Evolutionary conservation across 2,329 filamentous ascomycete genomes (phyloP), one percentile per base, ranked within the genome.

Genomic region (Elsinoe batatas): DNA sequence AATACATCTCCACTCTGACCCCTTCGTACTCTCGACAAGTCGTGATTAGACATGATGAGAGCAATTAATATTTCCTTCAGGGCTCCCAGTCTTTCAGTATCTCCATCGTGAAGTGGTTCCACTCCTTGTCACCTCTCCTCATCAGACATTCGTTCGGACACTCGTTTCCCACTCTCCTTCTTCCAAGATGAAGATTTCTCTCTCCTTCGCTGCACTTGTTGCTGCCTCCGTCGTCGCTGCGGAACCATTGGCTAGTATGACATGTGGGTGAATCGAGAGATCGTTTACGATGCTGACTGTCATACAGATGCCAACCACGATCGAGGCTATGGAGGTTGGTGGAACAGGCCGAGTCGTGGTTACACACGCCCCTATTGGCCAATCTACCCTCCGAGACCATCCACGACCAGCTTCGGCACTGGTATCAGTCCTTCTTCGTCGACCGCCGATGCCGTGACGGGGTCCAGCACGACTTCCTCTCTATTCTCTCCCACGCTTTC

Each of bases 331-430:
- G 47, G 32, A 8, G 15, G 33, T 8, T 51, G 33, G 47, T 38
- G 32, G 47, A 8, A 22, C 5, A 26, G 18, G 33, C 17, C 13
- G 6, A 22, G 17, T 44, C 40, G 20, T 26, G 47, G 15, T 5
- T 26, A 51, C 18, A 51, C 47, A 2, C 44, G 44, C 4, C 44
- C 32, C 2, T 51, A 51, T 33, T 51, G 47, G 47, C 47, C 47
- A 12, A 11, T 35, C 47, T 38, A 36, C 17, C 47, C 47, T 22
- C 17, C 32, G 5, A 18, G 32, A 20, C 38, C 32, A 13, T 51
- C 47, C 10, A 37, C 47, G 8, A 11, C 26, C n/a, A 38, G 32
- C 35, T 35, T 20, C 7, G 47, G 47, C 6, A 51, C 32, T 37
- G 26, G 26, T 22, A 5, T 38, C n/a, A 35, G 15, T 15, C 35